Evolutionary conservation across 768 basidiomycete species (phyloP), one percentile per base, ranked within the genome.

Genomic region (Porphyrellus cyaneotinctus): DNA sequence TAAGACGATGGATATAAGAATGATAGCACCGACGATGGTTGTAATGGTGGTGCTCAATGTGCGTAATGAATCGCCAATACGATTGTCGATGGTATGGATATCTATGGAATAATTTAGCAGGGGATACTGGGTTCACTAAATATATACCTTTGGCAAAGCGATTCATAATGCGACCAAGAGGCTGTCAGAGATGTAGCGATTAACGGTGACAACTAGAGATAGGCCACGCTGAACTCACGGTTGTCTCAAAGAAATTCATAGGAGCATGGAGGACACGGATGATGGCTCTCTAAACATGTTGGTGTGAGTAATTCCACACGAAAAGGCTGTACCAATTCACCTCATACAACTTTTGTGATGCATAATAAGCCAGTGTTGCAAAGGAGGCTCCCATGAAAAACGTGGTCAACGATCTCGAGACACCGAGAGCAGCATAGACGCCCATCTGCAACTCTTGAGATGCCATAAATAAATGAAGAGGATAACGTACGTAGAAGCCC

Each of bases 161-260:
- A 67, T 93, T 93, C 81, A 92, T 87, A 56, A 97, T 89, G 12
- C 91, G 82, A 15, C 93, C 93, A 20, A 90, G 76, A 7, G 89
- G 90, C 77, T 85, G 59, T 62, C 53, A 41, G 56, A 23, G 28
- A 51, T 49, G 18, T 49, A 33, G 13, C n/a, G 22, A 38, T 51
- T 24, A 23, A 8, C 13, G 3, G 37, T 14, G 17, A 26, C 3
- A 12, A 17, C n/a, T 17, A 22, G 28, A 13, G 13, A 41, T 24
- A n/a, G 10, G 23, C 35, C 39, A 30, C 2, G 39, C 30, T 36
- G 38, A 17, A 62, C 75, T 60, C 61, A 85, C 84, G 6, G 88
- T 90, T 2, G 85, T 92, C 64, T 95, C 93, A 64, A 92, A 95
- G 73, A 92, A 94, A 8, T 82, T 83, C 85, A 91, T 92, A 0